These are phyloP conservation scores for Fusarium sp. DNA, from an alignment of 2,329 filamentous ascomycete genomes.

Conservation along the genomic window DNA sequence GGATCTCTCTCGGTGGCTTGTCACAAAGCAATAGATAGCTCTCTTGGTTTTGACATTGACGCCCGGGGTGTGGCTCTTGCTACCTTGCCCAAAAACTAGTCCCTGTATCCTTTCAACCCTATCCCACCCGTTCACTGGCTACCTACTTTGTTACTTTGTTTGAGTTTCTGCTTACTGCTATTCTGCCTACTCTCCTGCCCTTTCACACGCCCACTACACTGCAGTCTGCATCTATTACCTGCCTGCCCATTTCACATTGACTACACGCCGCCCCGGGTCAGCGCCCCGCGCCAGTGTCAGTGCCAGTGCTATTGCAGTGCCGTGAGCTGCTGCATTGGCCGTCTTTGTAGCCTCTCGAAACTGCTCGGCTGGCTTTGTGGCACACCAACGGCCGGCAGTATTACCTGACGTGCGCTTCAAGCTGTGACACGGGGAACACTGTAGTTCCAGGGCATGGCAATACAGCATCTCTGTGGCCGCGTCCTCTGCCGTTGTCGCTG, in stretches of 20 bases:
- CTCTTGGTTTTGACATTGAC: conserved; percentile 28
- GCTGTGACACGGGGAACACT: conserved; percentile 45
- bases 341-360: conserved; percentile 43
- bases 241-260: conserved; percentile 12
- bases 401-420: conserved; percentile 41
- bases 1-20: conserved; percentile 40
- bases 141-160: conserved; percentile 24
- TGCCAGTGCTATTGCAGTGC: conserved; percentile 28
- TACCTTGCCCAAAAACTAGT: conserved; percentile 31
- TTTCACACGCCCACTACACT: conserved; percentile 28
- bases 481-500: conserved; percentile 40
- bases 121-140: conserved; percentile 28
- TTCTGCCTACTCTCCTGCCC: conserved; percentile 28
- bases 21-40: conserved; percentile 40
- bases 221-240: conserved; percentile 26
- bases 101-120: conserved; percentile 16
- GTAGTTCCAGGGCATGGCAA: conserved; percentile 47
- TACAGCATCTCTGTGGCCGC: conserved; percentile 46
- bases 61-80: conserved; percentile 22
- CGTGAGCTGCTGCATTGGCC: conserved; percentile 38
- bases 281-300: conserved; percentile 8
- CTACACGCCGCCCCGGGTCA: conserved; percentile 25
- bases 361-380: conserved; percentile 41
- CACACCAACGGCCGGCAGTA: conserved; percentile 44
- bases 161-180: conserved; percentile 26